phyloP scores from a whole-genome alignment of 2,329 filamentous ascomycete genomes.

The Cladorrhinum sp. region DNA sequence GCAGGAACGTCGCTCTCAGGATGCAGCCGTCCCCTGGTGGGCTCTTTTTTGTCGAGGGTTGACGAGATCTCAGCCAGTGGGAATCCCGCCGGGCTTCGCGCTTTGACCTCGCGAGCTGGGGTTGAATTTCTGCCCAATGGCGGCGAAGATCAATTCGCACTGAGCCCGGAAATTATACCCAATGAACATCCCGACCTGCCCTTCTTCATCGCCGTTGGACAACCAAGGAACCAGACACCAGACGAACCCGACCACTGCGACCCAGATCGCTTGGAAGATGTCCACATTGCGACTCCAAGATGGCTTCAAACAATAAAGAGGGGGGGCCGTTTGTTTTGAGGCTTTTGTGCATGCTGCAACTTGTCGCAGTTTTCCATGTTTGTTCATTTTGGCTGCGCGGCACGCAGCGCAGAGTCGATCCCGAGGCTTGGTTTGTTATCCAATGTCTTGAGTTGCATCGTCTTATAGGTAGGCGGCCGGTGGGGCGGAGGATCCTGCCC shows the following conservation, averaged over 20 bases:
- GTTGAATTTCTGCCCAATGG: constrained; percentile 42
- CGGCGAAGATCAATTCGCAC: constrained; percentile 29
- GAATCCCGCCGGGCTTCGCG: constrained; percentile 41
- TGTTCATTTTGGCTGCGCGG: neutral
- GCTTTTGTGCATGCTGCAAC: neutral
- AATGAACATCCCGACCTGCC: constrained; percentile 32
- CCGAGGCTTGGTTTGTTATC: neutral
- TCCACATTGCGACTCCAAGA: neutral
- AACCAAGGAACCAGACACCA: constrained; percentile 1
- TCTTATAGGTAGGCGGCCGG: neutral
- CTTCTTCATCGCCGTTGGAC: constrained; percentile 33
- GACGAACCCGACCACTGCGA: constrained; percentile 2
- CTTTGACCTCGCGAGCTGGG: constrained; percentile 34
- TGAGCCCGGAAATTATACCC: constrained; percentile 37
- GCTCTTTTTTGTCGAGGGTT: constrained; percentile 27
- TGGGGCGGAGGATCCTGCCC: constrained; percentile 19
- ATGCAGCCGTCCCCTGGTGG: constrained; percentile 14
- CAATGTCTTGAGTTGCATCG: constrained; percentile 1
- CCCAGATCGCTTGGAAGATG: constrained; percentile 13
- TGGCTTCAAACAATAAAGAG: neutral
- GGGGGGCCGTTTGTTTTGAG: too few species aligned
- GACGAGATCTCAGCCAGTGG: constrained; percentile 42
- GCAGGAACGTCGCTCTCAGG: constrained; percentile 15
- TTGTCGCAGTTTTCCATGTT: neutral
- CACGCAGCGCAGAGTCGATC: neutral